Evolutionary conservation across 805 yeast genomes (phyloP), one percentile per base, ranked within the genome.

Genomic region (Sugiyamaella americana): DNA sequence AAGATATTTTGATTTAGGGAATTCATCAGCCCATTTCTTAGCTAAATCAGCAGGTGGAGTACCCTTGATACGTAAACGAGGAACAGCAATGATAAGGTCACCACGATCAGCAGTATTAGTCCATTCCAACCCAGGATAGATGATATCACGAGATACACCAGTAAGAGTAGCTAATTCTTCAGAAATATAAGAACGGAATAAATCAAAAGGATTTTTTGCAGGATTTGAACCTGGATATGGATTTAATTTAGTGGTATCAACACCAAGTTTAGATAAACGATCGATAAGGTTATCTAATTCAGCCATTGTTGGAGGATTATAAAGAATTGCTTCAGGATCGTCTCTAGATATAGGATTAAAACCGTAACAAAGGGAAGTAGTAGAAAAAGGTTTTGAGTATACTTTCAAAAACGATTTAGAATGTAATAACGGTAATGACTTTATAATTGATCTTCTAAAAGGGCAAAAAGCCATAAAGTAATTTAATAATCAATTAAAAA

Each of bases 11-110:
- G 86, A 88, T 51, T 75, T 75, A 53, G 88, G 84, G 69, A 91
- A 86, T 50, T 77, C 74, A 48, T 67, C 75, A 24, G 95, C 84
- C 84, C 96, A 82, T 60, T 88, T 85, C 37, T 64, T 61, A 24
- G 93, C 89, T 48, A 82, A 64, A 46, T 74, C 80, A 63, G 82
- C 84, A 51, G 91, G 87, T 60, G 87, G 83, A 53, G 91, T 91
- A 54, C 85, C 80, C 57, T 87, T 84, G 65, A 91, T 75, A 59
- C 95, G 78, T 59, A 84, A 71, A 65, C 97, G 80, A 58, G 98
- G 98, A 37, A 93, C 74, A 37, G 98, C 97, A 46, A 91, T 79
- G 51, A 91, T 75, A 59, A 93, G 74, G 66, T 93, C 98, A 62
- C 98, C 98, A 60, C 91, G 83, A 50, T 88, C 96, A 56, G 84